Evolutionary conservation across 2,329 filamentous ascomycete species (phyloP).

Genomic region (Microsporum canis): DNA sequence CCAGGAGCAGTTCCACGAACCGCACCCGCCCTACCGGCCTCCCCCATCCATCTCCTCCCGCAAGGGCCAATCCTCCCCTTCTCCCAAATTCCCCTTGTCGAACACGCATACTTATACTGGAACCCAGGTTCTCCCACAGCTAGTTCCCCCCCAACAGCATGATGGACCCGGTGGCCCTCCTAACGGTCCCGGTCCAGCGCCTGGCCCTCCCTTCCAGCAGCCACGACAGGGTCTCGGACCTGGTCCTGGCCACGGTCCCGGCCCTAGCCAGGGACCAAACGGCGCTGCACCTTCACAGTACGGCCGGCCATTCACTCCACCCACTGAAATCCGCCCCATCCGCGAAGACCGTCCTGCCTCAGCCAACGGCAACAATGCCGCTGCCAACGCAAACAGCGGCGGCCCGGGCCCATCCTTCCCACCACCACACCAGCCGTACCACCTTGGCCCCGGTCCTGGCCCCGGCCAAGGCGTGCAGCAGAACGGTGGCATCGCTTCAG

Average conservation of each 20-base stretch:
- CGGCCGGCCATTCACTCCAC: constrained; percentile 60
- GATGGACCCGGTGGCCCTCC: constrained; percentile 25
- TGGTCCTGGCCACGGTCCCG: not conserved
- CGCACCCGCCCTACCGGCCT: constrained; percentile 44
- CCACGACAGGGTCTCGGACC: constrained; percentile 30
- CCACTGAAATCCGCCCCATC: constrained; percentile 70
- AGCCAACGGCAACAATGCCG: not conserved
- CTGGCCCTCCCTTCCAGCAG: constrained; percentile 32
- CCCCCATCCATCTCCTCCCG: constrained; percentile 38
- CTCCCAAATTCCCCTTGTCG: constrained; percentile 47
- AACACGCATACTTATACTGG: constrained; percentile 42
- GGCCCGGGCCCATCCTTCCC: constrained; percentile 79
- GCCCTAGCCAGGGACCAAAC: constrained; percentile 44
- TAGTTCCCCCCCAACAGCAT: constrained; percentile 35
- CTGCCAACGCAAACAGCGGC: constrained; percentile 28
- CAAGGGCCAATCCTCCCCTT: constrained; percentile 42
- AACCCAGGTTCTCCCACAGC: constrained; percentile 42
- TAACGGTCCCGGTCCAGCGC: constrained; percentile 15
- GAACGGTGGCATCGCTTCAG: constrained; percentile 55
- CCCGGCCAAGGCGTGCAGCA: not conserved
- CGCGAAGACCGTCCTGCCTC: constrained; percentile 61
- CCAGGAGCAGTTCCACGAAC: constrained; percentile 60
- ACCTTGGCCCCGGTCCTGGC: constrained; percentile 48
- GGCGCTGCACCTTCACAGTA: constrained; percentile 54
- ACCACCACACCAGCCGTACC: constrained; percentile 67